Base-by-base conservation (phyloP, 805 yeast species). In the Teunomyces gatunensis region DNA sequence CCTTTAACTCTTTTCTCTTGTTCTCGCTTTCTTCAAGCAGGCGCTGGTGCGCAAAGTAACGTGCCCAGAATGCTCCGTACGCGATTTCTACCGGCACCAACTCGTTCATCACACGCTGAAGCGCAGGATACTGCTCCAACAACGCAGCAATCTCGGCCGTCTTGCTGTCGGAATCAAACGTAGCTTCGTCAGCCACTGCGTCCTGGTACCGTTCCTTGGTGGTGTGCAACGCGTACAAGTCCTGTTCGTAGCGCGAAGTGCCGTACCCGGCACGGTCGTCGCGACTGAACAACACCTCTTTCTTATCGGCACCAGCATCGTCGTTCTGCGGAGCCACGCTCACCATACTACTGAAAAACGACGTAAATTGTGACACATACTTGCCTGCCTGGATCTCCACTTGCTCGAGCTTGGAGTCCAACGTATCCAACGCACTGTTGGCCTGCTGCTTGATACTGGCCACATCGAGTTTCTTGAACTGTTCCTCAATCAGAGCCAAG, bases 11-110 rank as follows among this genome's bases (percentile, higher is more conserved):
- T 65, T 84, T 84, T 59, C 96, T 76, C 60, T 81, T 75, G 57
- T 71, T 69, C 57, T 89, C 96, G 55, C 79, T 83, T 40, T 76
- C 75, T 36, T 78, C 73, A 17, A 89, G 79, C 54, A 74, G 73
- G 10, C 67, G 62, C 48, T 77, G 79, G 57, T 77, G 70, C 46
- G 68, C 72, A 65, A 81, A 85, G 65, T 88, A 90, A 29, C 83
- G 75, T 39, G 71, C 68, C 97, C 97, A 91, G 64, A 91, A 91
- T 41, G 71, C 71, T 21, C 76, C 69, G 56, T 83, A 85, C 3
- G 79, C 58, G 32, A 84, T 65, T 54, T 77, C 63, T 6, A 74
- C 78, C 0, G 96, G 96, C 1, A 90, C 96, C 6, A 89, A 61
- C 25, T 69, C 67, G 47, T 80, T 78, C 80, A 81, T 80, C 34